Evolutionary conservation across 2,329 filamentous ascomycete genomes (phyloP).

Genomic region (Plenodomus lindquistii): DNA sequence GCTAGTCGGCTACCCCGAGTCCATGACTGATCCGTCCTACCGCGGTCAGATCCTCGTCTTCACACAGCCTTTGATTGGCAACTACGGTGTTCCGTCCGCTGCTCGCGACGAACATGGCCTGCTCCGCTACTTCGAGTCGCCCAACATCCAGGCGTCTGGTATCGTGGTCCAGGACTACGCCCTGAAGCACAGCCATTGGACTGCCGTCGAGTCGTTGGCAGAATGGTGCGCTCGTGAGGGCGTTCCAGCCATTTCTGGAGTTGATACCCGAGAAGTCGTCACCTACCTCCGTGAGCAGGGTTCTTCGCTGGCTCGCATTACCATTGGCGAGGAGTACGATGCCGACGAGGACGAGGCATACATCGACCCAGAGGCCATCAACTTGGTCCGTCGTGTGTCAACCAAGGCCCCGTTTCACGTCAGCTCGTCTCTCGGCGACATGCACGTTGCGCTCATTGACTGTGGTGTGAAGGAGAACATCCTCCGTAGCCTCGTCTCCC

Average conservation of each 20-base stretch:
- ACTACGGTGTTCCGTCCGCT: conserved; percentile 93
- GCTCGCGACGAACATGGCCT: conserved; percentile 86
- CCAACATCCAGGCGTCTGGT: conserved; percentile 93
- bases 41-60: conserved; percentile 95
- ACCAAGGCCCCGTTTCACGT: conserved; percentile 98
- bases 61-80: conserved; percentile 96
- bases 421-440: conserved; percentile 77
- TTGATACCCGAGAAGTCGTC: conserved; percentile 96
- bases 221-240: conserved; percentile 97
- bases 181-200: conserved; percentile 96
- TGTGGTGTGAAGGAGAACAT: conserved; percentile 99
- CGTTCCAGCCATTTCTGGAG: conserved; percentile 92
- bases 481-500: conserved; percentile 86
- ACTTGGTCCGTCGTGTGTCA: conserved; percentile 92
- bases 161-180: conserved; percentile 96
- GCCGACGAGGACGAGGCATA: conserved; percentile 97
- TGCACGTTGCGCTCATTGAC: conserved; percentile 93
- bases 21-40: conserved; percentile 70
- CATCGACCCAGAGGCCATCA: conserved; percentile 93
- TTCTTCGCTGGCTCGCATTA: conserved; percentile 92
- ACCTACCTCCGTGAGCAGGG: conserved; percentile 95
- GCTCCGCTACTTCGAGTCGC: conserved; percentile 97
- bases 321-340: conserved; percentile 96
- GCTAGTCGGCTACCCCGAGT: conserved; percentile 96
- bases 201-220: conserved; percentile 88